Percentiles rank a stretch among this genome's conserved stretches.
These are phyloP conservation scores for Claviceps lovelessii DNA, from an alignment of 2,329 filamentous ascomycete genomes.

Conservation along the genomic window DNA sequence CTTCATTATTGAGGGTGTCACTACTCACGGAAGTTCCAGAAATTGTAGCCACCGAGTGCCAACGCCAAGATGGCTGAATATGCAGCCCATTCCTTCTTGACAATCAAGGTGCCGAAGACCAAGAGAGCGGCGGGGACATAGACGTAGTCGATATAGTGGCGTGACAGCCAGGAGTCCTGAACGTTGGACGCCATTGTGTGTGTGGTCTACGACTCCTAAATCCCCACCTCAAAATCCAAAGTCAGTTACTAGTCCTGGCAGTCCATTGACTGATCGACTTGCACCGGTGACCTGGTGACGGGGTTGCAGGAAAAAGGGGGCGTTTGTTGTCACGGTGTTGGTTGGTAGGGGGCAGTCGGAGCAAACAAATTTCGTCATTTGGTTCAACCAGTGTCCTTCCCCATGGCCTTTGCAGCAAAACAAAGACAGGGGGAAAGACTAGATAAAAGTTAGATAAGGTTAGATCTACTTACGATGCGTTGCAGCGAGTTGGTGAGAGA, in stretches of 20 bases:
- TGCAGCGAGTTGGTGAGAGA: background rate
- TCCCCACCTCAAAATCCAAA: background rate
- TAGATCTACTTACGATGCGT: background rate
- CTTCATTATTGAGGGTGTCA: background rate
- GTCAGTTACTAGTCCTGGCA: background rate
- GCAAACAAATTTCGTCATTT: background rate
- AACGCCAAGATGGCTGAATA: constrained; percentile 56
- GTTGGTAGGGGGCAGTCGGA: background rate
- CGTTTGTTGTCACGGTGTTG: background rate
- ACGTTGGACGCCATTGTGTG: constrained; percentile 14
- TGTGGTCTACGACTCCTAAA: background rate
- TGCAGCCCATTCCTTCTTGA: constrained; percentile 64
- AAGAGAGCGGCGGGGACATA: constrained; percentile 73
- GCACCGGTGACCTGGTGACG: background rate
- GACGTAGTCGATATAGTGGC: constrained; percentile 60
- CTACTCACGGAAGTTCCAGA: constrained; percentile 54
- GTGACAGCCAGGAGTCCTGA: constrained; percentile 28
- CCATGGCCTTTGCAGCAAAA: background rate
- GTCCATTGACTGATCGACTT: background rate
- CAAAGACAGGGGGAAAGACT: background rate
- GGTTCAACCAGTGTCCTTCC: background rate
- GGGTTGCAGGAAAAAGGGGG: background rate
- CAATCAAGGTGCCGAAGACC: constrained; percentile 58
- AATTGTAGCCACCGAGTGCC: constrained; percentile 54
- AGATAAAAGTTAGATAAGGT: background rate